Evolutionary conservation across 345 rosid species (phyloP).

Genomic region (Gossypium rotundifolium): DNA sequence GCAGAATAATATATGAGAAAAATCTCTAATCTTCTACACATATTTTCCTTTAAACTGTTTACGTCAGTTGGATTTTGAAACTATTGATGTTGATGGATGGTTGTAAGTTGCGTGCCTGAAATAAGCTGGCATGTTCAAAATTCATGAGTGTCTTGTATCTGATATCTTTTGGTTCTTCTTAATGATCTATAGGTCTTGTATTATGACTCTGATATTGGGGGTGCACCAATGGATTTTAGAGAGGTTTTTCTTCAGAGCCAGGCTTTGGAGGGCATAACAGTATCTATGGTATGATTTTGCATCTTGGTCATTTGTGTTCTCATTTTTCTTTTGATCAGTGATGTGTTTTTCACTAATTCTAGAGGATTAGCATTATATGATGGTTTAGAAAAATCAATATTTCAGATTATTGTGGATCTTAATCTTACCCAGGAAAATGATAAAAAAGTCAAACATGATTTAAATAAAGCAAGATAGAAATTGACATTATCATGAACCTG

Average conservation of each 20-base stretch:
- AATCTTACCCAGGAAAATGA: neutral
- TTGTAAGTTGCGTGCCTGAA: neutral
- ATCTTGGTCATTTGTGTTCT: conserved; percentile 1
- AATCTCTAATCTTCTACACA: too few relatives aligned
- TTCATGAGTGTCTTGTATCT: neutral
- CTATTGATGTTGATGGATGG: neutral
- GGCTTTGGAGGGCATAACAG: conserved; percentile 79
- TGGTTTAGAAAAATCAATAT: neutral
- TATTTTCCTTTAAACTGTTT: neutral
- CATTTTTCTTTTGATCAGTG: neutral
- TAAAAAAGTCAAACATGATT: neutral
- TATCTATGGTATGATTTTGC: conserved; percentile 65
- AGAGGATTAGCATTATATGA: neutral
- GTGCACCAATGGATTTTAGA: conserved; percentile 74
- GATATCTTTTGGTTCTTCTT: conserved; percentile 1
- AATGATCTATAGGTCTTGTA: conserved; percentile 55
- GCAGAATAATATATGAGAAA: too few relatives aligned
- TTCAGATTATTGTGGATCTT: neutral
- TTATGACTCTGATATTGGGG: conserved; percentile 77
- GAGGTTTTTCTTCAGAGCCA: conserved; percentile 95
- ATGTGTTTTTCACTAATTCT: neutral
- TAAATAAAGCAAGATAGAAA: neutral
- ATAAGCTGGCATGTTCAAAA: neutral
- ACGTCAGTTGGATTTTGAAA: neutral
- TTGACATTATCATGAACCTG: neutral